A percentile compares a stretch with the other conserved stretches of the same genome.
Evolutionary conservation across 2,329 filamentous ascomycete genomes (phyloP).

Genomic region (Clonostachys rhizophaga): DNA sequence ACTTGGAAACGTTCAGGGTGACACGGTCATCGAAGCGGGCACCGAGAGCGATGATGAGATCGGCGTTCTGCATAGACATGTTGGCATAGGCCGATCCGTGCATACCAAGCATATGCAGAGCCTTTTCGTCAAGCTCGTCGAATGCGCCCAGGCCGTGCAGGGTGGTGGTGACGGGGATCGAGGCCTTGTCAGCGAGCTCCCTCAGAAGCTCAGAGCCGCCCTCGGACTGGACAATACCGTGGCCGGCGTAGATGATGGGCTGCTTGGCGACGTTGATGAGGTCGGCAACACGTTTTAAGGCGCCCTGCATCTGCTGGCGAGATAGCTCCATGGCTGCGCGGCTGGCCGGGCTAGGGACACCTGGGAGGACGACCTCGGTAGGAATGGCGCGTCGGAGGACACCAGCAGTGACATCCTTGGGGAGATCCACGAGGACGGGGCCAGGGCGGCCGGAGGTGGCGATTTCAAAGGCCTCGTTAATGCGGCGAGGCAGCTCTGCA

Average conservation of each 20-base stretch:
- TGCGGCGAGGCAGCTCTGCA: conserved; percentile 85
- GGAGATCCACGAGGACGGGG: conserved; percentile 90
- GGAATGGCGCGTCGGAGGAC: conserved; percentile 82
- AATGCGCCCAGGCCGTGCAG: conserved; percentile 89
- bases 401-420: conserved; percentile 91
- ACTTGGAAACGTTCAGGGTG: conserved; percentile 75
- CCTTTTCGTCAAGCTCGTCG: conserved; percentile 90
- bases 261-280: conserved; percentile 89
- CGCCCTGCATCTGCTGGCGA: conserved; percentile 65
- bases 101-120: conserved; percentile 98
- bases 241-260: conserved; percentile 91
- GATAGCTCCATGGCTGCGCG: conserved; percentile 72
- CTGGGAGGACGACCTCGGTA: conserved; percentile 65
- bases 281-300: conserved; percentile 72
- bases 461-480: conserved; percentile 98
- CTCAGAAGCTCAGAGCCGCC: conserved; percentile 77
- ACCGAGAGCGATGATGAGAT: conserved; percentile 91
- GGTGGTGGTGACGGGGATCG: conserved; percentile 92
- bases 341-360: conserved; percentile 81
- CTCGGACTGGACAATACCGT: conserved; percentile 77
- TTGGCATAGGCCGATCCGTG: conserved; percentile 96
- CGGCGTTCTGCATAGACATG: conserved; percentile 95
- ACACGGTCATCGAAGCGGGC: conserved; percentile 96
- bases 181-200: conserved; percentile 83
- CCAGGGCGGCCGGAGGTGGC: conserved; percentile 91